Conservation (phyloP, 257 asterid genomes). For the Nicotiana sylvestris region DNA sequence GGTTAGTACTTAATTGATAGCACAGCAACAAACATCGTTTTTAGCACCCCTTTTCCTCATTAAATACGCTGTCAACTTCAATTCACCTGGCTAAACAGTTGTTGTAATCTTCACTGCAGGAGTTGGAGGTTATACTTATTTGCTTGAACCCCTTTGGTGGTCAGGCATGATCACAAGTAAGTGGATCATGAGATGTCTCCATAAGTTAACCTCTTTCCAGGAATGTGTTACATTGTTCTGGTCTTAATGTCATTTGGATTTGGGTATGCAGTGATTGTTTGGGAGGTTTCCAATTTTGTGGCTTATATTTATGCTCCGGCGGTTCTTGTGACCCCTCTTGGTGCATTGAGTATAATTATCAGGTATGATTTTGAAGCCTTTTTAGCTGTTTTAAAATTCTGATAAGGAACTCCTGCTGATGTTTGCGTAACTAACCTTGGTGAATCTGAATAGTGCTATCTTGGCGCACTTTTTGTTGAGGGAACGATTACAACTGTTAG, state of each 20-base stretch:
- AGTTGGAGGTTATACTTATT: constrained; percentile 80
- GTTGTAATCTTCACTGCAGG: constrained; percentile 38
- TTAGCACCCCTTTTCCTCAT: background rate
- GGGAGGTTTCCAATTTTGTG: constrained; percentile 76
- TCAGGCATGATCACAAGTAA: constrained; percentile 85
- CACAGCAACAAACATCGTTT: background rate
- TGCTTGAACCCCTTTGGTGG: constrained; percentile 94
- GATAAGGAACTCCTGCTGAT: constrained; percentile 15
- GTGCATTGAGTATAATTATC: constrained; percentile 82
- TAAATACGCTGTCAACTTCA: background rate
- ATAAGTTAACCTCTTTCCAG: background rate
- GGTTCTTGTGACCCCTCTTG: constrained; percentile 90
- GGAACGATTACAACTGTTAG: constrained; percentile 35
- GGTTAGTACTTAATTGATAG: background rate
- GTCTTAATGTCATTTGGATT: constrained; percentile 4
- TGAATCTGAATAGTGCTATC: constrained; percentile 36
- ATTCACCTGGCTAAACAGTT: background rate
- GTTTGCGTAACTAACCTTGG: constrained; percentile 27
- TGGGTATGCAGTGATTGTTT: constrained; percentile 62
- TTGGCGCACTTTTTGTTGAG: constrained; percentile 41
- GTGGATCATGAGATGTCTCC: constrained; percentile 19
- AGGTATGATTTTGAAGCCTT: constrained; percentile 38
- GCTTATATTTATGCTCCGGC: constrained; percentile 95
- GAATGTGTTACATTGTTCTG: background rate
- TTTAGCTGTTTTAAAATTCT: constrained; percentile 2